phyloP scores from a whole-genome alignment of 306 rosid species.

The Canavalia gladiata region DNA sequence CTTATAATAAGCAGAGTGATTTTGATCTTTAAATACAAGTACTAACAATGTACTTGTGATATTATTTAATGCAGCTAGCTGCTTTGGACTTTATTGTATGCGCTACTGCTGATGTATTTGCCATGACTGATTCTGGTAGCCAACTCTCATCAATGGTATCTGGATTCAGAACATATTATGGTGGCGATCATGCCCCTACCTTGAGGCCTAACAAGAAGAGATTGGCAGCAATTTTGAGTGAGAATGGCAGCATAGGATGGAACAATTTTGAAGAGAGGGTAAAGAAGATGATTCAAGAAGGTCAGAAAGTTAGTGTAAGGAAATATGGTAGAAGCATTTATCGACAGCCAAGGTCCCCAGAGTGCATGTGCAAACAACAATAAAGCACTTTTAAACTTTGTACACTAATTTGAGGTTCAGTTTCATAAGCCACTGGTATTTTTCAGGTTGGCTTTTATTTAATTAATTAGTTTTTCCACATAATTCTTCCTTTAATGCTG shows the following conservation, averaged over 20 bases:
- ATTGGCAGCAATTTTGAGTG: constrained; percentile 76
- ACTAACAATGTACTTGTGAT: background rate
- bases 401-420: no score
- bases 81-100: constrained; percentile 95
- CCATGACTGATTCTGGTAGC: constrained; percentile 98
- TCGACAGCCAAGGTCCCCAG: constrained; percentile 75
- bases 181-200: constrained; percentile 72
- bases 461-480: no score
- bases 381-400: no score
- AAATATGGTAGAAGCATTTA: constrained; percentile 85
- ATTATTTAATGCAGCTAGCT: constrained; percentile 73
- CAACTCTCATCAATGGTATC: constrained; percentile 96
- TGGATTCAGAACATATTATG: constrained; percentile 85
- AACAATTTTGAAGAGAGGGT: constrained; percentile 70
- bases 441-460: no score
- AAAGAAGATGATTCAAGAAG: constrained; percentile 91
- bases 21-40: background rate
- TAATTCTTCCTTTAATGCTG: no score
- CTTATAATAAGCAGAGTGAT: no score
- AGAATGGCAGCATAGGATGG: constrained; percentile 79
- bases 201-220: constrained; percentile 92
- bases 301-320: constrained; percentile 67
- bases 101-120: constrained; percentile 92
- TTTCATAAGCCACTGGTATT: no score
- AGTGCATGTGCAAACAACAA: constrained; percentile 82